Evolutionary conservation across 768 basidiomycete genomes (phyloP), one percentile per base, ranked within the genome.

Genomic region (Hygrocybe coccinea): DNA sequence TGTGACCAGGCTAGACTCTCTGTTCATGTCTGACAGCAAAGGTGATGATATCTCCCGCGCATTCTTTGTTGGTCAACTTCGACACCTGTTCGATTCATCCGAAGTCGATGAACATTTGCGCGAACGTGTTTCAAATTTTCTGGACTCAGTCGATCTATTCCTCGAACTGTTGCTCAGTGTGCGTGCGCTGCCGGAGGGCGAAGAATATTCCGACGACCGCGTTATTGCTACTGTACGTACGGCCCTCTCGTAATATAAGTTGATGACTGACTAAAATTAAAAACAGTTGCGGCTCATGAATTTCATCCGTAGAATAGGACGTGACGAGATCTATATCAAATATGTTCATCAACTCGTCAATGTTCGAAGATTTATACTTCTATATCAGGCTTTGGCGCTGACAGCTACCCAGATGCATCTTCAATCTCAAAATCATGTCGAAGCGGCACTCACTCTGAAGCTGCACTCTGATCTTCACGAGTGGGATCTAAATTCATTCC

Each of bases 341-440:
- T 95, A 95, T 67, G 89, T 95, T 21, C 92, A 97, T 65, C 91
- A 95, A 65, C 84, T 97, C 22, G 91, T 95, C 50, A 89, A 91
- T 62, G 90, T 94, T 65, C 61, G 85, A 63, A 17, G 56, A 44
- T 22, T n/a, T 58, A 55, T 49, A 2, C 25, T 34, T 19, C 50
- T 41, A 5, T 17, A 25, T 11, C 39, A n/a, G 50, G 6, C 36
- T 55, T 56, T 49, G 35, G 51, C 37, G 49, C 62, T 69, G 47
- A 71, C 41, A 56, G 25, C 54, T 56, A 46, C 36, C 15, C 60
- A 92, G 89, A 90, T 90, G 79, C 91, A 91, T 65, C 74, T 93
- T 1, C 86, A 89, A 71, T 85, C 89, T 14, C 90, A 94, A 65
- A 93, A 94, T 69, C 88, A 89, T 60, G 89, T 91, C 11, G 93